Evolutionary conservation across 225 moss, liverwort and hornwort species (phyloP).

Genomic region (Sphagnum contortum): DNA sequence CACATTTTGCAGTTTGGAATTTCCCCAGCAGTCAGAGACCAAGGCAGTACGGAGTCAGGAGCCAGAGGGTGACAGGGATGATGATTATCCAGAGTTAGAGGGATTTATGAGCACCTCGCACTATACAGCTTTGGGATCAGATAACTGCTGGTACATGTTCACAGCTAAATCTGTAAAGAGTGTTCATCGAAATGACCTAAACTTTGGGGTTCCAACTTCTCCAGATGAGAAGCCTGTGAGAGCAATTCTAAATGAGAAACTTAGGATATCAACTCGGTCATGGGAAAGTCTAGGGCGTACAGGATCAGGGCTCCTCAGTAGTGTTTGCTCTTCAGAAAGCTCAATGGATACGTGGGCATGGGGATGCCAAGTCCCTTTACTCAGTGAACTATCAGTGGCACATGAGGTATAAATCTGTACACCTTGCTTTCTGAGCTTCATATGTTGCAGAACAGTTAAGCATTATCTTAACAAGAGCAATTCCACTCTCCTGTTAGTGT

Average conservation of each 20-base stretch:
- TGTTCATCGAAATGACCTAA: slow-evolving; percentile 20
- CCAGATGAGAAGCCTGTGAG: slow-evolving; percentile 27
- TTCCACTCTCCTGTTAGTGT: too few relatives aligned
- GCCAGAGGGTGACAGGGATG: slow-evolving; percentile 15
- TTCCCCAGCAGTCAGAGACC: slow-evolving; percentile 19
- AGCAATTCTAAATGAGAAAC: slow-evolving; percentile 47
- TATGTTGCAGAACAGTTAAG: too few relatives aligned
- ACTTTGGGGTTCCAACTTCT: slow-evolving; percentile 15
- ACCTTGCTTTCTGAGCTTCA: too few relatives aligned
- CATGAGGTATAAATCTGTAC: slow-evolving; percentile 17
- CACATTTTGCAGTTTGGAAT: too few relatives aligned
- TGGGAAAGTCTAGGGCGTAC: slow-evolving; percentile 60
- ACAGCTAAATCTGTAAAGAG: slow-evolving; percentile 56
- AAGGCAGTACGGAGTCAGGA: slow-evolving; percentile 13
- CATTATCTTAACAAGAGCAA: too few relatives aligned
- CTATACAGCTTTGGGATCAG: slow-evolving; percentile 50
- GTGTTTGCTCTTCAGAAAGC: slow-evolving; percentile 63
- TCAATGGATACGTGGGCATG: slow-evolving; percentile 65
- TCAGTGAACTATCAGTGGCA: slow-evolving; percentile 35
- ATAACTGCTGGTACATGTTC: slow-evolving; percentile 68
- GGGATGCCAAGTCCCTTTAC: slow-evolving; percentile 49
- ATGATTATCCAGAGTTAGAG: slow-evolving; percentile 28
- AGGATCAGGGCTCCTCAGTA: slow-evolving; percentile 55
- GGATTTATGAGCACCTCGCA: slow-evolving; percentile 14
- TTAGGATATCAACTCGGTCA: slow-evolving; percentile 29